These are phyloP conservation scores for Spatholobus suberectus DNA, from an alignment of 306 rosid genomes.

Conservation along the genomic window DNA sequence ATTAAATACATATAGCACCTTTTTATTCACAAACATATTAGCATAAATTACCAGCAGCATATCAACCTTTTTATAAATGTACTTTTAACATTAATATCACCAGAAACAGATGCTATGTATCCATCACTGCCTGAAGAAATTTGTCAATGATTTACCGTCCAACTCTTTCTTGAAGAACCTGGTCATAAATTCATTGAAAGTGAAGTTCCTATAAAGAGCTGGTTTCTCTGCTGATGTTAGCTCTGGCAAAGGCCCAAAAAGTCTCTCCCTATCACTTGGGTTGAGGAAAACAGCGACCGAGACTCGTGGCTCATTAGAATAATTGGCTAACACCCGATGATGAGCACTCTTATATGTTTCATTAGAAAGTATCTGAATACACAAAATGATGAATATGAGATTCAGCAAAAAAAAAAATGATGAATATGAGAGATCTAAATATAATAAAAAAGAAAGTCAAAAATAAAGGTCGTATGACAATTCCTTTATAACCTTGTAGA, in stretches of 20 bases:
- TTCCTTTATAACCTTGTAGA: not conserved
- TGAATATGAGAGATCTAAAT: not conserved
- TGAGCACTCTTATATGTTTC: constrained; percentile 74
- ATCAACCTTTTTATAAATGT: not conserved
- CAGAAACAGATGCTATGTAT: not conserved
- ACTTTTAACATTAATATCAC: not conserved
- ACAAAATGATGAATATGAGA: not conserved
- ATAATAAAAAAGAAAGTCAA: not conserved
- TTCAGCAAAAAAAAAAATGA: too few relatives aligned
- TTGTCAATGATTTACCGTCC: constrained; percentile 67
- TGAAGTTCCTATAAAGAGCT: constrained; percentile 55
- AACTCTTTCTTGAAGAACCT: constrained; percentile 69
- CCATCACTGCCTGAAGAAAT: constrained; percentile 53
- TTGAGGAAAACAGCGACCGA: constrained; percentile 61
- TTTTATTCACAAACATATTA: not conserved
- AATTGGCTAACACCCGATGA: constrained; percentile 78
- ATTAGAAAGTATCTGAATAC: constrained; percentile 62
- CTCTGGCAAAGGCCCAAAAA: constrained; percentile 83
- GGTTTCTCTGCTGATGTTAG: constrained; percentile 62
- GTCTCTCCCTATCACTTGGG: constrained; percentile 56
- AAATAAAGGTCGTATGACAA: not conserved
- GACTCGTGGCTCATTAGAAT: constrained; percentile 54
- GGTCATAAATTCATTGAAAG: constrained; percentile 53
- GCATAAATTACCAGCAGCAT: not conserved
- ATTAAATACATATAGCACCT: not conserved